These are phyloP conservation scores for Yarrowia porcina DNA, from an alignment of 805 yeast genomes.

Conservation along the genomic window DNA sequence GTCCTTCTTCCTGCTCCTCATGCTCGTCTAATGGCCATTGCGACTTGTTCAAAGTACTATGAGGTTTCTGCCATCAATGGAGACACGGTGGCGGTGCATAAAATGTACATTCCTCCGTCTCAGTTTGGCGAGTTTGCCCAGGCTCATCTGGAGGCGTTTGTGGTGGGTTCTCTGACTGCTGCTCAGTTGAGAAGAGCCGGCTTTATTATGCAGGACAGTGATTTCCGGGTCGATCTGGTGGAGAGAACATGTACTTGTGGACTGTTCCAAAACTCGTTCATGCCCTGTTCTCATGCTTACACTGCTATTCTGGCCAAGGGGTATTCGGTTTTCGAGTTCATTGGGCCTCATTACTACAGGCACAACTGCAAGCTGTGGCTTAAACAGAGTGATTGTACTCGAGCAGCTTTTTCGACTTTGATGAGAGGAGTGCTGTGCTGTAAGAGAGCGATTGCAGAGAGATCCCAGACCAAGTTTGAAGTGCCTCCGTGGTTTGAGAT, in stretches of 20 bases:
- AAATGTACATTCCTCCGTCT: constrained; percentile 17
- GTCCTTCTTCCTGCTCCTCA: constrained; percentile 6
- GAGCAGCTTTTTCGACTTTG: background rate
- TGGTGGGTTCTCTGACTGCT: constrained; percentile 1
- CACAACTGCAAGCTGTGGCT: constrained; percentile 24
- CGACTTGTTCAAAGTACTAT: constrained; percentile 13
- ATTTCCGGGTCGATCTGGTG: constrained; percentile 7
- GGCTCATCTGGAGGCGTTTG: constrained; percentile 22
- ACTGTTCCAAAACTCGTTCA: constrained; percentile 10
- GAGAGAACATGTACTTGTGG: constrained; percentile 15
- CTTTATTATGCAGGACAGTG: constrained; percentile 15
- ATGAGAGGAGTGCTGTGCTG: constrained; percentile 14
- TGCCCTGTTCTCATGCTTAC: constrained; percentile 16
- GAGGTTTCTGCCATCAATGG: constrained; percentile 19
- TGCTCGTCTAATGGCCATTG: constrained; percentile 15
- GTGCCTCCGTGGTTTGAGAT: constrained; percentile 23
- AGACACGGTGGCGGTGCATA: constrained; percentile 9
- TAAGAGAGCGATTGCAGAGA: constrained; percentile 13
- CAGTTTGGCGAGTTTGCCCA: constrained; percentile 23
- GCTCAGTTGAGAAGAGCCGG: constrained; percentile 1
- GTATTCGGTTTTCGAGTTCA: constrained; percentile 16
- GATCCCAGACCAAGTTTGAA: constrained; percentile 15
- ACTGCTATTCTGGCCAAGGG: constrained; percentile 19
- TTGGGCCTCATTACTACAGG: constrained; percentile 18
- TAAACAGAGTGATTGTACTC: constrained; percentile 18